These are phyloP conservation scores for Begonia peltatifolia DNA, from an alignment of 306 rosid genomes.

Conservation along the genomic window DNA sequence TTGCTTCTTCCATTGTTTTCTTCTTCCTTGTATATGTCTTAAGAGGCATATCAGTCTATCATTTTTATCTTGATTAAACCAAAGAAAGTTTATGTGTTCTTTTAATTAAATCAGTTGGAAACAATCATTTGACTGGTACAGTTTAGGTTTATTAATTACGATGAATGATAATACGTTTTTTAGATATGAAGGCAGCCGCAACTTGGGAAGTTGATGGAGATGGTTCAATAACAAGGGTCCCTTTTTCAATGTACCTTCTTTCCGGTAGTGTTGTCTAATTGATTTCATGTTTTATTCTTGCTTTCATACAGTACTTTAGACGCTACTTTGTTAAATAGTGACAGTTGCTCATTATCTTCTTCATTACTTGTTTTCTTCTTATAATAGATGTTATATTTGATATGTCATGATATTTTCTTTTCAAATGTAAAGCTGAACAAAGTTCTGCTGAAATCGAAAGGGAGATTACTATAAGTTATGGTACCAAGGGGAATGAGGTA, in stretches of 20 bases:
- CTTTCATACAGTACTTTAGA: background rate
- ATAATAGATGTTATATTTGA: background rate
- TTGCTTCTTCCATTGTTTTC: too few species aligned
- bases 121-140: too few species aligned
- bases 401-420: background rate
- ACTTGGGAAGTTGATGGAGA: slow-evolving; percentile 93
- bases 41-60: too few species aligned
- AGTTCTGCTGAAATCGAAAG: slow-evolving; percentile 28
- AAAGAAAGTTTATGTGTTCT: too few species aligned
- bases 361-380: background rate
- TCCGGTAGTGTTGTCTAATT: slow-evolving; percentile 41
- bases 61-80: too few species aligned
- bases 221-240: slow-evolving; percentile 50
- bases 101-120: too few species aligned
- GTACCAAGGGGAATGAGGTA: slow-evolving; percentile 96
- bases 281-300: slow-evolving; percentile 3
- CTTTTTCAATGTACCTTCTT: slow-evolving; percentile 82
- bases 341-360: background rate
- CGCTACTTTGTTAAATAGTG: too few species aligned
- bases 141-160: too few species aligned
- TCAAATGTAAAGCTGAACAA: slow-evolving; percentile 41
- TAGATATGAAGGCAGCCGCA: slow-evolving; percentile 76
- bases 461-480: slow-evolving; percentile 83
- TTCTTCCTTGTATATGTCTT: too few species aligned
- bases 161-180: slow-evolving; percentile 12